Evolutionary conservation across 139 green algal genomes (phyloP), one percentile per base, ranked within the genome.

Genomic region (Coelastrella sp.): DNA sequence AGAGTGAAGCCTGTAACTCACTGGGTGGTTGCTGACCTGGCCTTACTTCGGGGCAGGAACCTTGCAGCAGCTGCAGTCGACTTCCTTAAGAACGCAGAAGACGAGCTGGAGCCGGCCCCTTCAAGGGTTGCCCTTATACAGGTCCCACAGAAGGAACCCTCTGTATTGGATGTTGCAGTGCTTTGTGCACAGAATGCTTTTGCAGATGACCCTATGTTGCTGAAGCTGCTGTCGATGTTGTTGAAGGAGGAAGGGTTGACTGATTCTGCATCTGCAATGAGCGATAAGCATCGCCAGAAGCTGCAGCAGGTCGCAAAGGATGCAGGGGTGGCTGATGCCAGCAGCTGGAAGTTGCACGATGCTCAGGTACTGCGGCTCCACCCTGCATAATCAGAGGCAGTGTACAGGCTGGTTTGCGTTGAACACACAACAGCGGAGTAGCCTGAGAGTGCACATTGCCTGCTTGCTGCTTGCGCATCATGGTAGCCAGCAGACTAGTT

Each of bases 1-100:
- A 19, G 72, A 40, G 81, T 91, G 2, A 90, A 92, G n/a, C n/a
- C 87, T 0, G 79, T 94, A 50, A 95, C 92, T 2, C 94, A 98
- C 84, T 94, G 87, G 87, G 85, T 97, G 35, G 89, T 91, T 1
- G 85, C 82, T 0, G 92, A 98, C 81, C 60, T 95, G 40, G 6
- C 35, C 51, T 84, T 59, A 25, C n/a, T 17, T 73, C 41, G 63
- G 5, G 41, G 73, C 45, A 67, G 67, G 3, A 78, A 75, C 7
- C 86, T 92, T 11, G 59, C 88, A 15, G 32, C 67, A 4, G 86
- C 59, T 17, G 89, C 86, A 23, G 48, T 90, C 25, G 27, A 43
- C 0, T 82, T 85, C 41, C 34, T 90, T n/a, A 5, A 35, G 7
- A n/a, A 45, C 8, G 53, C 34, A 25, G 73, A 85, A 7, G 84